A percentile compares a stretch with the other conserved stretches of the same genome.
phyloP scores from a whole-genome alignment of 257 asterid species.

The Thymus mandschuricus region DNA sequence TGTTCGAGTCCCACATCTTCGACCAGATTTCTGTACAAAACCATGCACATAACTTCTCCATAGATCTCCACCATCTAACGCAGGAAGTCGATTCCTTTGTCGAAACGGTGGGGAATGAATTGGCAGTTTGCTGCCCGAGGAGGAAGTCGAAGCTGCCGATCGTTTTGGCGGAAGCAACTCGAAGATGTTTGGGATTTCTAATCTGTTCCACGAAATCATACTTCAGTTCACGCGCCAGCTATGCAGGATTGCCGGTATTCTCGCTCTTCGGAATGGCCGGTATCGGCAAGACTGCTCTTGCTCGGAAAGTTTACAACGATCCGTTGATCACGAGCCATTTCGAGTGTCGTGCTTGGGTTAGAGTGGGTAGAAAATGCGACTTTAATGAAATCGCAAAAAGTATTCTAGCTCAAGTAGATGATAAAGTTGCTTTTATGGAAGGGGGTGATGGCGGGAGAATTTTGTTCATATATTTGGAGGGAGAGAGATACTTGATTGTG shows the following conservation, averaged over 20 bases:
- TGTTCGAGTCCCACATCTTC: background rate
- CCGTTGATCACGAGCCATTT: constrained; percentile 5
- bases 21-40: background rate
- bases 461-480: background rate
- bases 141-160: background rate
- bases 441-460: background rate
- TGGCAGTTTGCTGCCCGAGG: background rate
- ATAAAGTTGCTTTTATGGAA: background rate
- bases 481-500: constrained; percentile 7
- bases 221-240: background rate
- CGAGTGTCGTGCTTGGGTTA: constrained; percentile 6
- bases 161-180: background rate
- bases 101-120: background rate
- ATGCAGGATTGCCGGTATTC: background rate
- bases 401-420: constrained; percentile 6
- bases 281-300: constrained; percentile 13
- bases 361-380: background rate
- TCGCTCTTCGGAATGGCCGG: constrained; percentile 5
- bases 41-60: background rate
- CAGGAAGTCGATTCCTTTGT: background rate
- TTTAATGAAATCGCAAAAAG: background rate
- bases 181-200: constrained; percentile 1
- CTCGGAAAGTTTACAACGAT: background rate
- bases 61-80: constrained; percentile 12
- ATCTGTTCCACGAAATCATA: background rate